These are phyloP conservation scores for Cudoniella acicularis DNA, from an alignment of 495 filamentous ascomycete species.

Conservation along the genomic window DNA sequence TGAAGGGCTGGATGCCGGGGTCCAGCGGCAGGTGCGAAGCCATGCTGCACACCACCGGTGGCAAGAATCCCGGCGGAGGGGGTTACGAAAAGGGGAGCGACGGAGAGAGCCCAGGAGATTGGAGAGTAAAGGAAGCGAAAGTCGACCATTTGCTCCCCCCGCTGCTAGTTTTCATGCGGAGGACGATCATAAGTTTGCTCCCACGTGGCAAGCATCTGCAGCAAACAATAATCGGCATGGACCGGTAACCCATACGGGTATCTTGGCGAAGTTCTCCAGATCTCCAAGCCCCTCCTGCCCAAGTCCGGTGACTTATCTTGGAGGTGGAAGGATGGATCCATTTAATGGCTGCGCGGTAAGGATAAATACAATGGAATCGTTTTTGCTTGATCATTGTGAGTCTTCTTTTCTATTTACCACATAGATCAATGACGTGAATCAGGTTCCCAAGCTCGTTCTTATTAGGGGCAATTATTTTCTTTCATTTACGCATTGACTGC, in stretches of 20 bases:
- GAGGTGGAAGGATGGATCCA: background rate
- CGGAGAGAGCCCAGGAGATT: background rate
- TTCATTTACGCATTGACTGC: too few relatives aligned
- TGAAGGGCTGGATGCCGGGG: background rate
- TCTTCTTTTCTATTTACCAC: too few relatives aligned
- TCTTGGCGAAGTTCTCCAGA: too few relatives aligned
- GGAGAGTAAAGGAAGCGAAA: background rate
- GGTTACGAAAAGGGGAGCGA: background rate
- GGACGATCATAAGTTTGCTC: background rate
- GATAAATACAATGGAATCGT: background rate
- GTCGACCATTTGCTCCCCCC: background rate
- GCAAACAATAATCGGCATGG: background rate
- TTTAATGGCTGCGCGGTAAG: background rate
- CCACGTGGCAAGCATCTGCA: background rate
- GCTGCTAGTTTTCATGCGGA: background rate
- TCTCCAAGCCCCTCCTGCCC: background rate
- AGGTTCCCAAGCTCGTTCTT: too few relatives aligned
- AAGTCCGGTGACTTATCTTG: background rate
- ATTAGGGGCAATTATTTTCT: too few relatives aligned
- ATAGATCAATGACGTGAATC: too few relatives aligned
- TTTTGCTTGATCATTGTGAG: background rate
- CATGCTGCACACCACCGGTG: background rate
- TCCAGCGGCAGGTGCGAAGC: background rate
- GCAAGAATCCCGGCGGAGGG: background rate
- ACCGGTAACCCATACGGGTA: background rate